Conservation (phyloP, 2,329 filamentous ascomycete species). For the Didymella exigua region DNA sequence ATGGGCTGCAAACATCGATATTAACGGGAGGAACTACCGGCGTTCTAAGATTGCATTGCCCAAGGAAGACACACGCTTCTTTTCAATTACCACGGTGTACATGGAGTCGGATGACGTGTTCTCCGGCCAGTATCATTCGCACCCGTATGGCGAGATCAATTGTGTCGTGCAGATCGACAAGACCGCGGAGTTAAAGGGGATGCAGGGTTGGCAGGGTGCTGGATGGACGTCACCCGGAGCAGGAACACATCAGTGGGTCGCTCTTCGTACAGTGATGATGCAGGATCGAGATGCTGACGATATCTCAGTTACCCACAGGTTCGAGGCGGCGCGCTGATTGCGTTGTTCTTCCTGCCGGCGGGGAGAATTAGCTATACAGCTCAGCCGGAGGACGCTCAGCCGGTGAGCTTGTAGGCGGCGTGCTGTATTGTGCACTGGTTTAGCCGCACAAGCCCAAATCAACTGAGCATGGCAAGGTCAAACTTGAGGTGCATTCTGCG, state of each 20-base stretch:
- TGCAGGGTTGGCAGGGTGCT: constrained; percentile 62
- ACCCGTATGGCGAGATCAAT: constrained; percentile 63
- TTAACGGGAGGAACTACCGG: constrained; percentile 38
- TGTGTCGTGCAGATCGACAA: constrained; percentile 60
- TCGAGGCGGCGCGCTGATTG: constrained; percentile 57
- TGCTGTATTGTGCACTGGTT: background rate
- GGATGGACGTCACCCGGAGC: constrained; percentile 63
- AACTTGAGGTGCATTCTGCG: background rate
- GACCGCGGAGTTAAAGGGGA: constrained; percentile 59
- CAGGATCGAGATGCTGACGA: background rate
- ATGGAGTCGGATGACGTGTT: constrained; percentile 60
- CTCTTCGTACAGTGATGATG: background rate
- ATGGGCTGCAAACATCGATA: constrained; percentile 44
- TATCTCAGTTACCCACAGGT: constrained; percentile 56
- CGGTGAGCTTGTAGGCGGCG: background rate
- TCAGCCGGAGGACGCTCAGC: constrained; percentile 43
- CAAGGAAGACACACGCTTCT: constrained; percentile 55
- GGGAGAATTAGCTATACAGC: constrained; percentile 60
- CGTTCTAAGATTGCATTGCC: constrained; percentile 55
- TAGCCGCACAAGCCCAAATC: background rate
- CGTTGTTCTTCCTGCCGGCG: constrained; percentile 62
- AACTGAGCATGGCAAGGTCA: background rate
- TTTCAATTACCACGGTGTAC: constrained; percentile 64
- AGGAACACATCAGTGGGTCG: constrained; percentile 58
- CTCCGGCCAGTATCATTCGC: constrained; percentile 59